A percentile compares a stretch with the other conserved stretches of the same genome.
These are phyloP conservation scores for Sclerotinia borealis DNA, from an alignment of 2,329 filamentous ascomycete species.

Conservation along the genomic window DNA sequence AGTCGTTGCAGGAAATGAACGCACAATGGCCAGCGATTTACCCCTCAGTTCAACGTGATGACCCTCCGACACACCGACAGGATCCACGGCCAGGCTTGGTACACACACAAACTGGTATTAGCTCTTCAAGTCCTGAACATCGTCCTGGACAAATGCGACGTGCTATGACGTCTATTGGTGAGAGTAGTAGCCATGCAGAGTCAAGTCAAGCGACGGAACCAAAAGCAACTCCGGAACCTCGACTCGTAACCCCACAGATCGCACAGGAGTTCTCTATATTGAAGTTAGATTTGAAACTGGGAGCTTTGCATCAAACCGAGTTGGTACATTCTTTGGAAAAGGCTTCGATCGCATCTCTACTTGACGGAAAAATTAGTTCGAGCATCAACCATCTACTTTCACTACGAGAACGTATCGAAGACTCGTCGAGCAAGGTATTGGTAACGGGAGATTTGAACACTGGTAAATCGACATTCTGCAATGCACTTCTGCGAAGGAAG, in stretches of 20 bases:
- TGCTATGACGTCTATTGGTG: constrained; percentile 65
- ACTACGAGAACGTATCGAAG: constrained; percentile 88
- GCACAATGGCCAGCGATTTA: constrained; percentile 91
- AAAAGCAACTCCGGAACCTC: constrained; percentile 60
- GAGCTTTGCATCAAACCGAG: constrained; percentile 77
- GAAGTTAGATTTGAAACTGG: constrained; percentile 90
- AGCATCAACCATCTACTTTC: constrained; percentile 86
- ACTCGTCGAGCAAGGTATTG: constrained; percentile 93
- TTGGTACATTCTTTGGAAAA: constrained; percentile 94
- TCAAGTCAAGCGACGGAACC: constrained; percentile 66
- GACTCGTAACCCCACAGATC: constrained; percentile 85
- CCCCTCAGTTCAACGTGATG: constrained; percentile 68
- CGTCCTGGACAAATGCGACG: constrained; percentile 54
- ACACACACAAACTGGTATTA: constrained; percentile 54
- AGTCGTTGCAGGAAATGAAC: constrained; percentile 83
- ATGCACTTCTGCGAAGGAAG: constrained; percentile 88
- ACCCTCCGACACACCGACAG: constrained; percentile 39
- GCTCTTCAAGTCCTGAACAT: constrained; percentile 30
- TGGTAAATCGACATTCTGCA: constrained; percentile 98
- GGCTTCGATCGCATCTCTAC: constrained; percentile 76
- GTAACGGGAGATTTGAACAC: constrained; percentile 95
- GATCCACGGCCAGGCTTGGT: constrained; percentile 55
- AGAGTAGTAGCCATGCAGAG: constrained; percentile 51
- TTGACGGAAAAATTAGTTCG: constrained; percentile 91
- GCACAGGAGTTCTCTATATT: constrained; percentile 93